These are phyloP conservation scores for Boletus patriciae DNA, from an alignment of 768 basidiomycete species.

Conservation along the genomic window DNA sequence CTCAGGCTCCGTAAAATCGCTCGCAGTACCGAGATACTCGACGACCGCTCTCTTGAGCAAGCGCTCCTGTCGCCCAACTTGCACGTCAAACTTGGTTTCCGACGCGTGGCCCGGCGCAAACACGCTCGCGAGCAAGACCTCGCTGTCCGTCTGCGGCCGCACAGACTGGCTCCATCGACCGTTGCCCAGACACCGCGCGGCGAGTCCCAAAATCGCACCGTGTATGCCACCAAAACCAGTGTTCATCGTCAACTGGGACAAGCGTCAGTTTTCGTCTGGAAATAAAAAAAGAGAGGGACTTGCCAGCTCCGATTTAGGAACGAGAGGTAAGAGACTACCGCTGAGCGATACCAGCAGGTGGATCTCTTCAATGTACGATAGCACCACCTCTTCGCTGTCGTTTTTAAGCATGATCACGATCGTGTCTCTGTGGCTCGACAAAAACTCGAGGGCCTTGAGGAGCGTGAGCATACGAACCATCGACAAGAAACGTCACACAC, in stretches of 20 bases:
- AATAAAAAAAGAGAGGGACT: conserved; percentile 28
- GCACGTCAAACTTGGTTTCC: conserved; percentile 58
- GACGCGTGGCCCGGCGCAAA: conserved; percentile 55
- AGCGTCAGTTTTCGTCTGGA: background rate
- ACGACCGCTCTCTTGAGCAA: conserved; percentile 61
- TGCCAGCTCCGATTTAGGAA: conserved; percentile 79
- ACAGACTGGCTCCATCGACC: conserved; percentile 59
- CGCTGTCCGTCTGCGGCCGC: conserved; percentile 64
- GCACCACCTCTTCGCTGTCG: conserved; percentile 57
- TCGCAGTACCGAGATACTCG: conserved; percentile 67
- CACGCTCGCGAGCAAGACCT: conserved; percentile 53
- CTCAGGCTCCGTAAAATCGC: conserved; percentile 78
- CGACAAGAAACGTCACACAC: conserved; percentile 34
- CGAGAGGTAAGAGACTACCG: conserved; percentile 62
- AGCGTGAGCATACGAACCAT: background rate
- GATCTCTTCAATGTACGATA: conserved; percentile 74
- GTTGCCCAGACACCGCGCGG: conserved; percentile 66
- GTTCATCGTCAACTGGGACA: conserved; percentile 52
- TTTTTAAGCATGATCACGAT: conserved; percentile 81
- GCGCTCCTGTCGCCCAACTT: conserved; percentile 54
- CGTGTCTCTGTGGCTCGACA: conserved; percentile 81
- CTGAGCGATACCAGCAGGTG: conserved; percentile 77
- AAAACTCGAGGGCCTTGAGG: conserved; percentile 56
- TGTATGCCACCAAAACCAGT: conserved; percentile 88
- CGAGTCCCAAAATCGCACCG: conserved; percentile 69